A percentile compares a stretch with the other conserved stretches of the same genome.
phyloP scores from a whole-genome alignment of 1,284 basidiomycete genomes.

The Phylloboletellus chloephorus region DNA sequence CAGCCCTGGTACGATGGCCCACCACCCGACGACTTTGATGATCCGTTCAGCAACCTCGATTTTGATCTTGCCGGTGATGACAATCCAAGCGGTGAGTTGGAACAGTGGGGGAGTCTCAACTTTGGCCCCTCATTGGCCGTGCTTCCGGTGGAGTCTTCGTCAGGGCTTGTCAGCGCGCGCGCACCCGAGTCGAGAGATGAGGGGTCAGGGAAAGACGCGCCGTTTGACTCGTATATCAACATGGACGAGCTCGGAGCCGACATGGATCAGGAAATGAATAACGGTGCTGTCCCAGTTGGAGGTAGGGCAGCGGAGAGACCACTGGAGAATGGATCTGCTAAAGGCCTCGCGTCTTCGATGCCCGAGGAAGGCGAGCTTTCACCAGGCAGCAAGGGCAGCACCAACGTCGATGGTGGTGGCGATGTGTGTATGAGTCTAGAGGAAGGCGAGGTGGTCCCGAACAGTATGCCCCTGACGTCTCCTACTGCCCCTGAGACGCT shows the following conservation, averaged over 20 bases:
- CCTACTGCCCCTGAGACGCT: slow-evolving; percentile 1
- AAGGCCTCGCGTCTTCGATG: neutral
- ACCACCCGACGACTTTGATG: slow-evolving; percentile 18
- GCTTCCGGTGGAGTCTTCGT: neutral
- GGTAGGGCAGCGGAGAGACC: neutral
- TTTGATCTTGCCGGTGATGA: slow-evolving; percentile 13
- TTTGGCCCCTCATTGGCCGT: slow-evolving; percentile 5
- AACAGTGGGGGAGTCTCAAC: slow-evolving; percentile 10
- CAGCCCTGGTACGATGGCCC: slow-evolving; percentile 5
- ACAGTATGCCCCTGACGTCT: neutral
- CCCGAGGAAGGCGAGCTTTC: neutral
- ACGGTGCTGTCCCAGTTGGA: neutral
- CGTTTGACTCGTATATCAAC: slow-evolving; percentile 28
- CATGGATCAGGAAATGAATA: neutral
- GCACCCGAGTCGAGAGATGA: slow-evolving; percentile 9
- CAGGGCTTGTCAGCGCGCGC: neutral
- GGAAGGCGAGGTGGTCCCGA: slow-evolving; percentile 20
- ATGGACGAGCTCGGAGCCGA: slow-evolving; percentile 20
- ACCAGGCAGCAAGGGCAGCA: neutral
- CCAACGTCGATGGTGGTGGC: neutral
- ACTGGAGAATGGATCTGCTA: neutral
- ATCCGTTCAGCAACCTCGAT: slow-evolving; percentile 16
- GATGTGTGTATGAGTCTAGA: slow-evolving; percentile 13
- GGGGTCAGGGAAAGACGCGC: slow-evolving; percentile 8
- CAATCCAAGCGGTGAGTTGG: neutral